These are phyloP conservation scores for Ustilago nuda DNA, from an alignment of 1,284 basidiomycete genomes.

Conservation along the genomic window DNA sequence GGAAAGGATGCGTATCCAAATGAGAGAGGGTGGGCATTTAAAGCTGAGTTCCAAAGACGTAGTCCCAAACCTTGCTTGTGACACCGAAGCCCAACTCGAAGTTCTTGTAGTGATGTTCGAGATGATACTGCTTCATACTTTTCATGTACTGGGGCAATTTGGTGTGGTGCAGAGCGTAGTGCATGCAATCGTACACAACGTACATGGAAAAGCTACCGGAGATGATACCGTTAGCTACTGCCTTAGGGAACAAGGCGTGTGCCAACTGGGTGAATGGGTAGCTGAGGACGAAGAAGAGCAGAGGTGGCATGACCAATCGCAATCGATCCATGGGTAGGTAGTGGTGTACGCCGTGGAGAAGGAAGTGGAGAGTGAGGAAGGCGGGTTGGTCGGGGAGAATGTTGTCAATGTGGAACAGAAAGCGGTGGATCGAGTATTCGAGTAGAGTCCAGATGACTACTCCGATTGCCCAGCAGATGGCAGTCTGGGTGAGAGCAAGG, in stretches of 20 bases:
- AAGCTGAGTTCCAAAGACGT: conserved; percentile 82
- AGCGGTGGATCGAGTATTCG: conserved; percentile 95
- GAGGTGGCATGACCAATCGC: conserved; percentile 95
- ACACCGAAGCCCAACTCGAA: conserved; percentile 99
- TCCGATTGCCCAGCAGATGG: conserved; percentile 79
- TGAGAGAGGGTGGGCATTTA: neutral
- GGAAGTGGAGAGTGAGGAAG: conserved; percentile 89
- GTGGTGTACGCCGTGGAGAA: conserved; percentile 96
- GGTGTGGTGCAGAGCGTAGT: conserved; percentile 69
- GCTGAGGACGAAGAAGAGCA: conserved; percentile 82
- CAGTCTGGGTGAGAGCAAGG: conserved; percentile 69
- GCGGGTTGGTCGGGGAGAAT: conserved; percentile 83
- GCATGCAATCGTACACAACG: conserved; percentile 72
- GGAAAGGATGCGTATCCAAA: neutral
- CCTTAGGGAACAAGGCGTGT: conserved; percentile 81
- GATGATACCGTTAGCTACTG: conserved; percentile 92
- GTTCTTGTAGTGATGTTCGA: conserved; percentile 90
- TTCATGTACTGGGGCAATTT: conserved; percentile 83
- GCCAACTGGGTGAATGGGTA: conserved; percentile 90
- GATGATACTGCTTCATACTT: conserved; percentile 96
- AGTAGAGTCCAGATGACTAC: conserved; percentile 93
- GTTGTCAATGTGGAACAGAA: conserved; percentile 97
- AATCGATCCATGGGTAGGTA: conserved; percentile 91
- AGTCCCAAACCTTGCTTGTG: conserved; percentile 93
- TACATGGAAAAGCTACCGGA: conserved; percentile 90